These are phyloP conservation scores for Blastomyces parvus DNA, from an alignment of 2,329 filamentous ascomycete genomes.

Conservation along the genomic window DNA sequence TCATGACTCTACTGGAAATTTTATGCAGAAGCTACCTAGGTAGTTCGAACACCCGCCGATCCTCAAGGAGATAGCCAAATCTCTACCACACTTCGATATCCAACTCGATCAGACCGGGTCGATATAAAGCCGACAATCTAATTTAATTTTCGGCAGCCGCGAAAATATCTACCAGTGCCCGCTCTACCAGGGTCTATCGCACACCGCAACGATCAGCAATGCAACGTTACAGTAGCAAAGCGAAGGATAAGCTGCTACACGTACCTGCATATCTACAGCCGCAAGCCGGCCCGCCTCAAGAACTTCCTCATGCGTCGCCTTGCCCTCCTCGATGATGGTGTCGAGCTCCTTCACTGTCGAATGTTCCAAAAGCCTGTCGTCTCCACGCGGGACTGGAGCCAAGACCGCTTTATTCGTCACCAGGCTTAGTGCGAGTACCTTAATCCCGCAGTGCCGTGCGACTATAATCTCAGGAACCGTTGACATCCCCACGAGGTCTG, in stretches of 20 bases:
- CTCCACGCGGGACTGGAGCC: slow-evolving; percentile 49
- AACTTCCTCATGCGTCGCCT: slow-evolving; percentile 57
- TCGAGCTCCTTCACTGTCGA: slow-evolving; percentile 44
- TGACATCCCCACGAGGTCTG: slow-evolving; percentile 63
- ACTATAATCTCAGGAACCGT: slow-evolving; percentile 60
- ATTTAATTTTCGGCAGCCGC: not conserved
- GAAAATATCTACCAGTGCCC: slow-evolving; percentile 23
- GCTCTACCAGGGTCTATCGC: slow-evolving; percentile 29
- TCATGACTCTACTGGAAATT: not conserved
- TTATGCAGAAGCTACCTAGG: not conserved
- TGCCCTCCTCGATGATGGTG: slow-evolving; percentile 49
- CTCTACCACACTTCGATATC: not conserved
- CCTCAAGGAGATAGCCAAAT: not conserved
- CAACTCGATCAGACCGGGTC: not conserved
- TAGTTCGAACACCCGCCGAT: not conserved
- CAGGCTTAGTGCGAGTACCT: slow-evolving; percentile 55
- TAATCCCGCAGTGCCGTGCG: slow-evolving; percentile 54
- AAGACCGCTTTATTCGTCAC: slow-evolving; percentile 57
- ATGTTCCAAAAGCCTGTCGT: slow-evolving; percentile 45
- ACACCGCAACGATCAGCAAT: slow-evolving; percentile 7
- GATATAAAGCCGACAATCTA: too few species aligned
- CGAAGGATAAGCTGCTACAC: slow-evolving; percentile 11
- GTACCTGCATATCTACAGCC: slow-evolving; percentile 54
- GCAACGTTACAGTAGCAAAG: not conserved
- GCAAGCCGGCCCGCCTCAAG: slow-evolving; percentile 52